phyloP scores from a whole-genome alignment of 1,139 yeast species.

The Taiozyma sp. region DNA sequence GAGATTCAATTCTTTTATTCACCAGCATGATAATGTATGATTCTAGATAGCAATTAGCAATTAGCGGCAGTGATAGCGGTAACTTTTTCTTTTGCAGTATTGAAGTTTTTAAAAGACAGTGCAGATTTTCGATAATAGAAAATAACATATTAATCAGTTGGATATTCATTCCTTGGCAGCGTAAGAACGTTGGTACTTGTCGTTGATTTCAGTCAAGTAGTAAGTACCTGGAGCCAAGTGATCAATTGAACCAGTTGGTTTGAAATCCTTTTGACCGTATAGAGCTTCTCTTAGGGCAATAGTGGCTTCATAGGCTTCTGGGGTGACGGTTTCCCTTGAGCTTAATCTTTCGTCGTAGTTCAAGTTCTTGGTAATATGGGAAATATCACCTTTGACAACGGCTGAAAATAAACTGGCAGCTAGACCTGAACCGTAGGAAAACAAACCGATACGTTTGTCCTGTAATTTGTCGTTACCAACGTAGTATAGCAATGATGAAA shows the following conservation, averaged over 20 bases:
- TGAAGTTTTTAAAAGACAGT: not conserved
- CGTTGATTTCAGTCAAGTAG: slow-evolving; percentile 82
- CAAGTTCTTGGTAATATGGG: slow-evolving; percentile 59
- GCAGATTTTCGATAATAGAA: not conserved
- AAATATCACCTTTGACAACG: slow-evolving; percentile 76
- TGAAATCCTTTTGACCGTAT: slow-evolving; percentile 62
- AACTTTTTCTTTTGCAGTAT: not conserved
- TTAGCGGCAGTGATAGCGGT: not conserved
- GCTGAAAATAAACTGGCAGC: slow-evolving; percentile 88
- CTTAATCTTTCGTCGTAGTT: slow-evolving; percentile 67
- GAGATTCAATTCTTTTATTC: not conserved
- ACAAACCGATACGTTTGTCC: slow-evolving; percentile 83
- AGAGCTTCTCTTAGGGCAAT: slow-evolving; percentile 85
- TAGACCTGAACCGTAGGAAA: slow-evolving; percentile 97
- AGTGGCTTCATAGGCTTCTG: slow-evolving; percentile 78
- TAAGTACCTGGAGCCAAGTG: slow-evolving; percentile 71
- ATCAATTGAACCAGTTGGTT: slow-evolving; percentile 77
- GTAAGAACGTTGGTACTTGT: slow-evolving; percentile 82
- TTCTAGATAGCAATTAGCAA: not conserved
- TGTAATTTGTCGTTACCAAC: slow-evolving; percentile 72
- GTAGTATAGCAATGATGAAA: slow-evolving; percentile 74
- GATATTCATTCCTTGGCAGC: slow-evolving; percentile 47
- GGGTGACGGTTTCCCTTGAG: slow-evolving; percentile 64
- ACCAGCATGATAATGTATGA: not conserved
- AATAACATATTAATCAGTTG: not conserved